Evolutionary conservation across 1,284 basidiomycete genomes (phyloP).

Genomic region (Schizophyllum amplum): DNA sequence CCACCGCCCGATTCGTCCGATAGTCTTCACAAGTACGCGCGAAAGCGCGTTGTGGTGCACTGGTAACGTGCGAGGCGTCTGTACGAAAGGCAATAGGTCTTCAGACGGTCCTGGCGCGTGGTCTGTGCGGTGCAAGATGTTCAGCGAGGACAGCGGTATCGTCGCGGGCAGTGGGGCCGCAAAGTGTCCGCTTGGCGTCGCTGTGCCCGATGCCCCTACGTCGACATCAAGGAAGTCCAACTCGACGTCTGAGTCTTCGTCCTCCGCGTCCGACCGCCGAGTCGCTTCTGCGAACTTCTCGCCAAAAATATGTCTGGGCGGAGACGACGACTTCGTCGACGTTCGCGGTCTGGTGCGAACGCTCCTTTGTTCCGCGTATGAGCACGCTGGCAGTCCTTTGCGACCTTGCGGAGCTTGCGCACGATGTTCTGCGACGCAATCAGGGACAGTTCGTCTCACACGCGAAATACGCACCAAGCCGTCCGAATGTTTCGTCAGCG

Average conservation of each 20-base stretch:
- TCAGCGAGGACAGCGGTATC: conserved; percentile 38
- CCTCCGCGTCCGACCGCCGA: conserved; percentile 30
- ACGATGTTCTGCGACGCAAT: conserved; percentile 53
- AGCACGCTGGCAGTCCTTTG: conserved; percentile 66
- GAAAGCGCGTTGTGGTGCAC: conserved; percentile 61
- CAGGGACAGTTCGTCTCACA: conserved; percentile 1
- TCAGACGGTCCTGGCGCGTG: conserved; percentile 25
- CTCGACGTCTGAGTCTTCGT: conserved; percentile 65
- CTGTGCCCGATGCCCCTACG: conserved; percentile 29
- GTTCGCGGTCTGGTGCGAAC: conserved; percentile 23
- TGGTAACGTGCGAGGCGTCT: conserved; percentile 37
- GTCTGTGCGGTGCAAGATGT: conserved; percentile 35
- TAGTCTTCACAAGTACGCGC: conserved; percentile 72
- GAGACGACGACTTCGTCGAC: conserved; percentile 11
- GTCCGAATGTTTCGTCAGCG: conserved; percentile 55
- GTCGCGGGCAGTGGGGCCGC: conserved; percentile 32
- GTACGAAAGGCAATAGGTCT: conserved; percentile 24
- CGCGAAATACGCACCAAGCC: conserved; percentile 47
- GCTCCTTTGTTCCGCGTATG: conserved; percentile 37
- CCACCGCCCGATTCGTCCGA: conserved; percentile 76
- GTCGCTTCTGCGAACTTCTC: conserved; percentile 57
- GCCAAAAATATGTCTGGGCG: conserved; percentile 39
- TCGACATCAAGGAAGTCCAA: conserved; percentile 50
- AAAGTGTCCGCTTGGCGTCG: conserved; percentile 21
- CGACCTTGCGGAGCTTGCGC: conserved; percentile 71